Percentiles rank a stretch among this genome's conserved stretches.
Conservation (phyloP, 352 stramenopile species). For the Phytopythium vexans region DNA sequence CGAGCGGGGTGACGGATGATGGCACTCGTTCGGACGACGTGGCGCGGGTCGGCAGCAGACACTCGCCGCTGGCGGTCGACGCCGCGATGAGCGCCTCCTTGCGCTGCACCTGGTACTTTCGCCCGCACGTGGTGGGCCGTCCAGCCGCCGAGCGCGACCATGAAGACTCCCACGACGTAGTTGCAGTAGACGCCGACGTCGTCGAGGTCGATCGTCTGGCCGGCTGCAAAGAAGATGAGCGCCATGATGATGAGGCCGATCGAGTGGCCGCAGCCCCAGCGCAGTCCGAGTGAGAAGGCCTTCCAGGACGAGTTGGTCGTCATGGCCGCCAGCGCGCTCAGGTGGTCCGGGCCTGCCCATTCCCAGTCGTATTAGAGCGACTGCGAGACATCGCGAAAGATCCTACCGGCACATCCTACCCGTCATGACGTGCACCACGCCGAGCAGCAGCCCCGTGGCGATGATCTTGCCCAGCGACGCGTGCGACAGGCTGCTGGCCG, state of each 20-base stretch:
- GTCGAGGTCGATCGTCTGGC: constrained; percentile 45
- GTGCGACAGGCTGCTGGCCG: constrained; percentile 20
- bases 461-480: constrained; percentile 45
- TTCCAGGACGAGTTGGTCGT: constrained; percentile 72
- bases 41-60: neutral
- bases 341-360: constrained; percentile 72
- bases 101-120: constrained; percentile 45
- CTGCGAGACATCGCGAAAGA: neutral
- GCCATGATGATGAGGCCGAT: constrained; percentile 87
- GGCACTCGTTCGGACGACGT: neutral
- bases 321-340: constrained; percentile 87
- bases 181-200: constrained; percentile 60
- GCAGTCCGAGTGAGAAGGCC: constrained; percentile 82
- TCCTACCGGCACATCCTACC: constrained; percentile 14
- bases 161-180: constrained; percentile 76
- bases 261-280: constrained; percentile 90
- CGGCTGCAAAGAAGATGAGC: constrained; percentile 72
- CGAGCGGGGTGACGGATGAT: constrained; percentile 2
- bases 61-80: neutral
- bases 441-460: constrained; percentile 37
- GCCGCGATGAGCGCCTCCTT: constrained; percentile 26
- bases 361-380: neutral
- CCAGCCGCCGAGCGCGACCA: constrained; percentile 69
- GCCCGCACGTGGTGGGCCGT: constrained; percentile 42
- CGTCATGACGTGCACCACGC: constrained; percentile 49